Evolutionary conservation across 768 basidiomycete genomes (phyloP).

Genomic region (Mycena pura): DNA sequence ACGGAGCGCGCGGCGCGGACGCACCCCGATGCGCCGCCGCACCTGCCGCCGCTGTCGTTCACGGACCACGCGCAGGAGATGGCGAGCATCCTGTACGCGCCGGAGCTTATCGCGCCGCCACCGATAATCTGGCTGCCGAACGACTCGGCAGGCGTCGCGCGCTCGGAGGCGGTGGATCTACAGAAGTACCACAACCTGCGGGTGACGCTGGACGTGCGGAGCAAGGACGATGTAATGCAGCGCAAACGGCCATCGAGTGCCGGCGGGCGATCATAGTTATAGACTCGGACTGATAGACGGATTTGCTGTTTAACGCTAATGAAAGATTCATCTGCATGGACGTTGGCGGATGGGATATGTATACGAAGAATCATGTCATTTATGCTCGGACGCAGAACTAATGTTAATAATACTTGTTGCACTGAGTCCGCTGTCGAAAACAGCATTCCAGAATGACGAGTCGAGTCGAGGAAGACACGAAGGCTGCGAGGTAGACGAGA

Average conservation of each 20-base stretch:
- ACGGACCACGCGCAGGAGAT: slow-evolving; percentile 80
- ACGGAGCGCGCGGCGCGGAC: slow-evolving; percentile 82
- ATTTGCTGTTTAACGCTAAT: too few relatives aligned
- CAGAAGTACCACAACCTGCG: slow-evolving; percentile 74
- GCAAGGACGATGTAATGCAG: slow-evolving; percentile 54
- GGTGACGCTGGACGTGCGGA: slow-evolving; percentile 73
- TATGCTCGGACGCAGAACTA: too few relatives aligned
- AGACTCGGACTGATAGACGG: too few relatives aligned
- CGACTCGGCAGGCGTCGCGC: slow-evolving; percentile 75
- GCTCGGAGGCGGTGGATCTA: slow-evolving; percentile 78
- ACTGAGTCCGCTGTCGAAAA: too few relatives aligned
- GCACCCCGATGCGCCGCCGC: slow-evolving; percentile 79
- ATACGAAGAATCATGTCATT: too few relatives aligned
- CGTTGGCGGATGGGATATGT: too few relatives aligned
- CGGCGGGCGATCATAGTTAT: background rate
- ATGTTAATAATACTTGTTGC: too few relatives aligned
- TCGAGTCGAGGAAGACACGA: too few relatives aligned
- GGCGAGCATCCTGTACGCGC: slow-evolving; percentile 80
- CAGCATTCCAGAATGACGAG: too few relatives aligned
- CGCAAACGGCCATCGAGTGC: background rate
- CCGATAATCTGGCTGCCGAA: slow-evolving; percentile 89
- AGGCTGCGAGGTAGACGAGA: too few relatives aligned
- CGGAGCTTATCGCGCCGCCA: slow-evolving; percentile 77
- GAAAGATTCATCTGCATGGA: too few relatives aligned
- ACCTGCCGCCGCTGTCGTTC: slow-evolving; percentile 71